Conservation (phyloP, 108 stramenopile genomes). For the Cylindrotheca fusiformis region DNA sequence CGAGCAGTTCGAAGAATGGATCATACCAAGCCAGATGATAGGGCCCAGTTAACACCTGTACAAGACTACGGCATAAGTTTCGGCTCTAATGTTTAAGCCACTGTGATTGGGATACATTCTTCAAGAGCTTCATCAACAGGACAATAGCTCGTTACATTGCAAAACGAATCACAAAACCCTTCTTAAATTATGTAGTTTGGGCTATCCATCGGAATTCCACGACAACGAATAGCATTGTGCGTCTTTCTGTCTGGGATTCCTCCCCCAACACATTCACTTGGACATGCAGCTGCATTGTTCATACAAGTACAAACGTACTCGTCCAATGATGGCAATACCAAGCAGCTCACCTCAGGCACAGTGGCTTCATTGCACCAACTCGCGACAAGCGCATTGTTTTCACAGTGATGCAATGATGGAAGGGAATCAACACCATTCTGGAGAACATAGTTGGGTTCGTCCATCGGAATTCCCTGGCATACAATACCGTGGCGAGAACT, state of each 20-base stretch:
- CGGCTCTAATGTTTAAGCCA: too few species aligned
- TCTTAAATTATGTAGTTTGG: slow-evolving; percentile 34
- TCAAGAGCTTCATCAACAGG: too few species aligned
- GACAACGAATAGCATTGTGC: slow-evolving; percentile 19
- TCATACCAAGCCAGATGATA: slow-evolving; percentile 94
- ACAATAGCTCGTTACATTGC: too few species aligned
- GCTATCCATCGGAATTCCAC: slow-evolving; percentile 24
- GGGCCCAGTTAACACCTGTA: slow-evolving; percentile 77
- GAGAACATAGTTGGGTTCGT: slow-evolving; percentile 35
- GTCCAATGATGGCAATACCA: slow-evolving; percentile 16
- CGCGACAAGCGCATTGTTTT: slow-evolving; percentile 31
- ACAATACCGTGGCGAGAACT: slow-evolving; percentile 23
- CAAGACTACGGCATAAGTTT: too few species aligned
- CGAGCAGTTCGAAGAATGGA: slow-evolving; percentile 96
- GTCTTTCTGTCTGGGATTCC: slow-evolving; percentile 6
- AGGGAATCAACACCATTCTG: slow-evolving; percentile 2
- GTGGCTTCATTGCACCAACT: slow-evolving; percentile 29
- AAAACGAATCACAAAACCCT: too few species aligned
- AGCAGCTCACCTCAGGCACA: slow-evolving; percentile 6
- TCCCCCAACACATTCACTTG: slow-evolving; percentile 28
- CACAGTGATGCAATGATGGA: slow-evolving; percentile 18
- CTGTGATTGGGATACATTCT: too few species aligned
- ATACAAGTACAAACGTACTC: slow-evolving; percentile 29
- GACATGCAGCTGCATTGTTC: slow-evolving; percentile 21
- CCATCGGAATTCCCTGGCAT: slow-evolving; percentile 27